Evolutionary conservation across 306 rosid species (phyloP).

Genomic region (Glycyrrhiza uralensis): DNA sequence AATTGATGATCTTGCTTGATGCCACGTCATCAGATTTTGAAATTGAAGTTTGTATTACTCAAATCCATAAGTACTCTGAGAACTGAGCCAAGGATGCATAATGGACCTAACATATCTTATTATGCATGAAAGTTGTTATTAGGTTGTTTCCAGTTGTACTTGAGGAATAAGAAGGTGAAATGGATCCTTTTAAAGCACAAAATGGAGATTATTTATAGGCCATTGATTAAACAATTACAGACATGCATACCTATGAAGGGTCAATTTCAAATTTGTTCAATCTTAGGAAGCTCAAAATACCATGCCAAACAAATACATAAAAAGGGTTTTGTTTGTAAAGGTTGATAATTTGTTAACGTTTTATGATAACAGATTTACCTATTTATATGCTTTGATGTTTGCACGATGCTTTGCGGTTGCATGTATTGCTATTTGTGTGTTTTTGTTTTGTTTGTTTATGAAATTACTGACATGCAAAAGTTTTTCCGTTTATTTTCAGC

Average conservation of each 20-base stretch:
- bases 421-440: not conserved
- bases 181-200: not conserved
- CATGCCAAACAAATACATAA: not conserved
- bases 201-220: not conserved
- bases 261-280: not conserved
- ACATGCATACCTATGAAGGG: not conserved
- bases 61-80: not conserved
- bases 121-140: not conserved
- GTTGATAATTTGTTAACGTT: not conserved
- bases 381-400: not conserved
- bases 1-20: conserved; percentile 19
- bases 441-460: not conserved
- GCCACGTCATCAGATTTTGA: not conserved
- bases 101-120: not conserved
- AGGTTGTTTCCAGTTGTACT: not conserved
- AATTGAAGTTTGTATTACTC: not conserved
- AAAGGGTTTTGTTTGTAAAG: not conserved
- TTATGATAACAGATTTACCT: conserved; percentile 1
- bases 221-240: not conserved
- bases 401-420: not conserved
- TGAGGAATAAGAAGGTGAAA: not conserved
- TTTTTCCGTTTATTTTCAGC: conserved; percentile 41
- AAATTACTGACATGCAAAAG: conserved; percentile 11
- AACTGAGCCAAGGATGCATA: not conserved
- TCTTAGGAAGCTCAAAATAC: not conserved